Percentiles rank a stretch among this genome's conserved stretches.
Conservation (phyloP, 1,284 basidiomycete genomes). For the Athelia psychrophila region DNA sequence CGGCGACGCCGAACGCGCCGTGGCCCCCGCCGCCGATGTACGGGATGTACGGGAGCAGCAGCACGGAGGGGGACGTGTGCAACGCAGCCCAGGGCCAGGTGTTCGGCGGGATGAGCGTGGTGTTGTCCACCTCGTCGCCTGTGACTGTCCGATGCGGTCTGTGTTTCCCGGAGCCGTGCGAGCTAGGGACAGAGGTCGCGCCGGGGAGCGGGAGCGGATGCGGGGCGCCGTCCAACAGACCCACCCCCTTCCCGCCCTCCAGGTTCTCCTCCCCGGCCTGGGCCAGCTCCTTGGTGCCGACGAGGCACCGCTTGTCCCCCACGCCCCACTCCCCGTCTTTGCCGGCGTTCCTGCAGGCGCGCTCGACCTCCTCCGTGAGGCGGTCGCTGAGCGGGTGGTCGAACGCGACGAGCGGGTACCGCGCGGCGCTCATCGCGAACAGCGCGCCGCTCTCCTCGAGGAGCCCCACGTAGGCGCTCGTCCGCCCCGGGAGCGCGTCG, state of each 20-base stretch:
- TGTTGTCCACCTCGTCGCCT: too few relatives aligned
- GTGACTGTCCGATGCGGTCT: too few relatives aligned
- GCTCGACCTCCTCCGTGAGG: slow-evolving; percentile 28
- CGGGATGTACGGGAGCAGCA: too few relatives aligned
- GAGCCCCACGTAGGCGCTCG: slow-evolving; percentile 71
- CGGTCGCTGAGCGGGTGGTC: slow-evolving; percentile 44
- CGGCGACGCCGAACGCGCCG: too few relatives aligned
- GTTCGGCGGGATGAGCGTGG: too few relatives aligned
- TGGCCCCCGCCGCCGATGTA: too few relatives aligned
- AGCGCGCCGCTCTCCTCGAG: slow-evolving; percentile 70
- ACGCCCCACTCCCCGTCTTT: slow-evolving; percentile 27
- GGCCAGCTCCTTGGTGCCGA: slow-evolving; percentile 50
- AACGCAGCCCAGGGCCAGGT: too few relatives aligned
- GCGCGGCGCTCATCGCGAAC: slow-evolving; percentile 73
- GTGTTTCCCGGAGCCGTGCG: too few relatives aligned
- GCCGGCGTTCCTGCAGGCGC: slow-evolving; percentile 17
- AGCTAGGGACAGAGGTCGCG: too few relatives aligned
- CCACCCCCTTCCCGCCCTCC: slow-evolving; percentile 9
- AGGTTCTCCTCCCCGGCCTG: background rate
- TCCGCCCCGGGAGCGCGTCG: slow-evolving; percentile 41
- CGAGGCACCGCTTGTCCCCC: slow-evolving; percentile 53
- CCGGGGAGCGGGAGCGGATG: too few relatives aligned
- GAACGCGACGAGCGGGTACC: slow-evolving; percentile 76
- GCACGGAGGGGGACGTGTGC: too few relatives aligned
- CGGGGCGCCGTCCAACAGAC: slow-evolving; percentile 31